These are phyloP conservation scores for Blastobotrys parvus DNA, from an alignment of 805 yeast genomes.

Conservation along the genomic window DNA sequence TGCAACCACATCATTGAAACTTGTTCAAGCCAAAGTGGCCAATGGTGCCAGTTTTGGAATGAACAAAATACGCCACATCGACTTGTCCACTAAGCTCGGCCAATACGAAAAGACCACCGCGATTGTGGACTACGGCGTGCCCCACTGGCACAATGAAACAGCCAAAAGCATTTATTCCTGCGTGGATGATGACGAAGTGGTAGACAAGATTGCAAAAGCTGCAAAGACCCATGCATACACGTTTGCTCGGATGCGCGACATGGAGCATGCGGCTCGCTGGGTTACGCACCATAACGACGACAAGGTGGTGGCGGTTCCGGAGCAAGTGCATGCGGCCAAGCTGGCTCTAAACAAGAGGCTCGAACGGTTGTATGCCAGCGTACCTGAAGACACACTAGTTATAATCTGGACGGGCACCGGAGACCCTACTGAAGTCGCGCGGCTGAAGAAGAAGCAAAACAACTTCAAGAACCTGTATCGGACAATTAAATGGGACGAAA, in stretches of 20 bases:
- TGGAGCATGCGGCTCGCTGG: conserved; percentile 40
- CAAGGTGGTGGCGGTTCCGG: conserved; percentile 6
- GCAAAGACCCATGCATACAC: conserved; percentile 38
- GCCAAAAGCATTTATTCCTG: conserved; percentile 37
- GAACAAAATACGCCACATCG: conserved; percentile 6
- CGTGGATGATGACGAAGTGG: conserved; percentile 51
- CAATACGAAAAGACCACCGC: conserved; percentile 19
- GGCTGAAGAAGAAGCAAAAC: conserved; percentile 38
- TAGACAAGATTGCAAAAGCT: conserved; percentile 34
- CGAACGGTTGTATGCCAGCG: conserved; percentile 36
- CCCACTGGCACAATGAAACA: conserved; percentile 26
- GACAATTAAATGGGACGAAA: conserved; percentile 35
- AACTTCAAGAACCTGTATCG: conserved; percentile 38
- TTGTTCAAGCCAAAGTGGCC: conserved; percentile 58
- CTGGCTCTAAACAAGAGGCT: conserved; percentile 38
- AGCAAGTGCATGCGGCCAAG: conserved; percentile 21
- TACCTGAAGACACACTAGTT: conserved; percentile 55
- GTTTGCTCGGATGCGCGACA: conserved; percentile 49
- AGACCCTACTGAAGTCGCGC: conserved; percentile 38
- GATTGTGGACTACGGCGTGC: conserved; percentile 30
- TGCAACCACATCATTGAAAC: conserved; percentile 68
- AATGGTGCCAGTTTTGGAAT: conserved; percentile 64
- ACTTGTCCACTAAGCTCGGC: conserved; percentile 10
- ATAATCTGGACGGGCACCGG: conserved; percentile 59
- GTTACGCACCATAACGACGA: conserved; percentile 13